Conservation (phyloP, 2,329 filamentous ascomycete species). For the Fusarium heterosporum region DNA sequence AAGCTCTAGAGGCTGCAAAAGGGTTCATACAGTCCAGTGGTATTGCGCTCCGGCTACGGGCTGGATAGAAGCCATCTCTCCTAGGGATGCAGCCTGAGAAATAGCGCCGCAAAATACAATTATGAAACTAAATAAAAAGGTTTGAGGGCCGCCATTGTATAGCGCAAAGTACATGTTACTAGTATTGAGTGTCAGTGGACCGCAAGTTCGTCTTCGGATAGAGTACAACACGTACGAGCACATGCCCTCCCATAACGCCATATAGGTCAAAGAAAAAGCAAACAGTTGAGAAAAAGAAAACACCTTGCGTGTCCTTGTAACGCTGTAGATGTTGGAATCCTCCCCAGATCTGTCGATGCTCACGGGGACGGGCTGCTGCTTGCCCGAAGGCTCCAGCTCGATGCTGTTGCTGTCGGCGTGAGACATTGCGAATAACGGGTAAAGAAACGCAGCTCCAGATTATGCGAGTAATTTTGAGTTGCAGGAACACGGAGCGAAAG, state of each 20-base stretch:
- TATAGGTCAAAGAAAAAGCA: constrained; percentile 44
- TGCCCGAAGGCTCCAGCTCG: constrained; percentile 33
- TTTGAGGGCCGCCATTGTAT: constrained; percentile 43
- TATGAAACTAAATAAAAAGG: constrained; percentile 44
- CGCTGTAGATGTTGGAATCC: constrained; percentile 31
- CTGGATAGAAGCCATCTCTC: constrained; percentile 45
- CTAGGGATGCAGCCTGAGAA: constrained; percentile 39
- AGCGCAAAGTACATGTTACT: constrained; percentile 47
- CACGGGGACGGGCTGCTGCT: constrained; percentile 20
- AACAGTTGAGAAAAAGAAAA: constrained; percentile 45
- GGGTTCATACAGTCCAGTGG: constrained; percentile 33
- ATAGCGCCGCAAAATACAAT: constrained; percentile 45
- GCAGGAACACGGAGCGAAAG: constrained; percentile 10
- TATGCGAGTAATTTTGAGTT: constrained; percentile 4
- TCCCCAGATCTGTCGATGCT: constrained; percentile 30
- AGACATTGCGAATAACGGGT: constrained; percentile 21
- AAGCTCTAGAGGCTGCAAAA: no score
- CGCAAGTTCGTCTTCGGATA: fast-evolving
- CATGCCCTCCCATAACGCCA: constrained; percentile 45
- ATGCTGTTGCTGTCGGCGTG: constrained; percentile 23
- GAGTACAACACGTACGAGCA: constrained; percentile 33
- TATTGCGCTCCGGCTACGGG: constrained; percentile 42
- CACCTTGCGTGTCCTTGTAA: constrained; percentile 42
- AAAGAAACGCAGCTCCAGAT: neutral
- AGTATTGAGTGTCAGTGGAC: neutral